phyloP scores from a whole-genome alignment of 306 rosid species.

The Canavalia ensiformis region DNA sequence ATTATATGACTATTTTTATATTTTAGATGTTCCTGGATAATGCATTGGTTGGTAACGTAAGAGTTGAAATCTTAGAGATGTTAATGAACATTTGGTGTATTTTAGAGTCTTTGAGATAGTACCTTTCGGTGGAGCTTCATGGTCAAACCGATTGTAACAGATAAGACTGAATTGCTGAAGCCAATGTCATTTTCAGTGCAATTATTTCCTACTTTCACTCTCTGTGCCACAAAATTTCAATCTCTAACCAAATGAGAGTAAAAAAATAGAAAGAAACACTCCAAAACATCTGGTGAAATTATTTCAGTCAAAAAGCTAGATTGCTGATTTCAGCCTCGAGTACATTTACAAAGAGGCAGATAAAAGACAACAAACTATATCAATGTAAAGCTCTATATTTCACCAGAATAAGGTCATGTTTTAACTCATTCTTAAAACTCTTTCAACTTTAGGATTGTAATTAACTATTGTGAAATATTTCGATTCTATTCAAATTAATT shows the following conservation, averaged over 20 bases:
- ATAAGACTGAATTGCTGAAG: conserved; percentile 39
- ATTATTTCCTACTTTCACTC: conserved; percentile 36
- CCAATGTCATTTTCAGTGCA: conserved; percentile 27
- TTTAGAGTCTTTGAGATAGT: not conserved
- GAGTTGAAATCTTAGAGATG: conserved; percentile 13
- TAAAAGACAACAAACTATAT: no score
- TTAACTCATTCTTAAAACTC: no score
- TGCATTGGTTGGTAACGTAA: not conserved
- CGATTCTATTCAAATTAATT: no score
- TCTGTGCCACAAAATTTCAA: conserved; percentile 15
- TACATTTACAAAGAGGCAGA: not conserved
- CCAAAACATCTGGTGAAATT: conserved; percentile 13
- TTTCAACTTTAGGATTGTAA: no score
- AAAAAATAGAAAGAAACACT: not conserved
- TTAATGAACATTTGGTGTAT: not conserved
- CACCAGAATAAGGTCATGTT: no score
- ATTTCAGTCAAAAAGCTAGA: conserved; percentile 34
- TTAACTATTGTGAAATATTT: no score
- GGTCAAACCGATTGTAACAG: conserved; percentile 42
- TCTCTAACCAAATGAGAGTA: conserved; percentile 4
- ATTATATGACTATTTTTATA: not conserved
- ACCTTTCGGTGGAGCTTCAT: conserved; percentile 57
- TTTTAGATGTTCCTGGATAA: conserved; percentile 9
- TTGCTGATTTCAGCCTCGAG: conserved; percentile 19
- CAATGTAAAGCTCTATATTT: no score